Percentiles rank a stretch among this genome's conserved stretches.
phyloP scores from a whole-genome alignment of 2,329 filamentous ascomycete species.

The Diaporthe humulicola region DNA sequence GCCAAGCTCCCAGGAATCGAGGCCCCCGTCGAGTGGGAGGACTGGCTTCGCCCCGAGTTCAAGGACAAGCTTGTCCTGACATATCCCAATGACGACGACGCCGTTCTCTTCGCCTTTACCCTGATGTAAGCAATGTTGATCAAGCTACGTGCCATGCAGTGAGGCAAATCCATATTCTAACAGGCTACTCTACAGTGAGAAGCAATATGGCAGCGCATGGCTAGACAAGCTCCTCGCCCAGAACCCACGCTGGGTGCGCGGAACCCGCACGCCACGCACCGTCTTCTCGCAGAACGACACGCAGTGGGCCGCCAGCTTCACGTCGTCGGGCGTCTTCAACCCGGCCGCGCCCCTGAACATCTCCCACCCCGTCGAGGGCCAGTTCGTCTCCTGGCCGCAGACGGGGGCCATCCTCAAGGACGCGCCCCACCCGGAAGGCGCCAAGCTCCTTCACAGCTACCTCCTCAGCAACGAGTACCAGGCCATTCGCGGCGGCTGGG shows the following conservation, averaged over 20 bases:
- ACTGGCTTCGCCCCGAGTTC: slow-evolving; percentile 62
- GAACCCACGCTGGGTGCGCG: slow-evolving; percentile 67
- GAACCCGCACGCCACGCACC: slow-evolving; percentile 57
- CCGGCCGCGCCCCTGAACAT: slow-evolving; percentile 43
- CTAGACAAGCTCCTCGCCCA: slow-evolving; percentile 61
- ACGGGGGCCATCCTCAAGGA: slow-evolving; percentile 61
- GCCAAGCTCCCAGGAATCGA: slow-evolving; percentile 49
- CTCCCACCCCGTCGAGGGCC: slow-evolving; percentile 51
- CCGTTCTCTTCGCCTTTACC: slow-evolving; percentile 64
- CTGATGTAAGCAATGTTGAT: slow-evolving; percentile 55
- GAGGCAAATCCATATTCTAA: background rate
- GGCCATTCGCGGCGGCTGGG: slow-evolving; percentile 24
- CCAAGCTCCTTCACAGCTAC: slow-evolving; percentile 64
- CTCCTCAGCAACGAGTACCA: slow-evolving; percentile 59
- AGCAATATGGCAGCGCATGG: slow-evolving; percentile 59
- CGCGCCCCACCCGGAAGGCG: slow-evolving; percentile 62
- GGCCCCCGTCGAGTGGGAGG: slow-evolving; percentile 55
- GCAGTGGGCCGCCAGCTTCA: slow-evolving; percentile 53
- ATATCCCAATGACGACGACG: slow-evolving; percentile 71
- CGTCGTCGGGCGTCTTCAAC: slow-evolving; percentile 42
- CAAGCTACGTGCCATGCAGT: background rate
- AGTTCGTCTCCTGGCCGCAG: slow-evolving; percentile 64
- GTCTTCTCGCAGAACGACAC: slow-evolving; percentile 49
- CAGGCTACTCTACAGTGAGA: slow-evolving; percentile 45
- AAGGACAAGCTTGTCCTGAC: slow-evolving; percentile 67